Evolutionary conservation across 768 basidiomycete genomes (phyloP), one percentile per base, ranked within the genome.

Genomic region (Rhizopogon vinicolor): DNA sequence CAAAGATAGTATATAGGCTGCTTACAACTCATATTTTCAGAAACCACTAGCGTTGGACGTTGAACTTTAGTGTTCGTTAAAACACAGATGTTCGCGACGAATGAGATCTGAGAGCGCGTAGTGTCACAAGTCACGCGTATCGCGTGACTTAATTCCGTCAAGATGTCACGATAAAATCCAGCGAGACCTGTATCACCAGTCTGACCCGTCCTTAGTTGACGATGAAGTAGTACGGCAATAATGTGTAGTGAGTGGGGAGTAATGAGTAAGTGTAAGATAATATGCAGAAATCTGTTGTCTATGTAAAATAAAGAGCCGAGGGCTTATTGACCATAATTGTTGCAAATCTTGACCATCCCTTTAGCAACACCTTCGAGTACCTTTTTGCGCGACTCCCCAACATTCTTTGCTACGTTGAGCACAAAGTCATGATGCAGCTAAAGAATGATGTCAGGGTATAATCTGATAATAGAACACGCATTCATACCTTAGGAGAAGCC

Each of bases 341-440:
- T 68, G 62, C 72, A 74, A 44, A 87, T 67, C 49, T 81, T 82
- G n/a, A 68, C 62, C 53, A 88, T 75, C 16, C 91, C 89, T 64
- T 86, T 90, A 29, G 82, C 84, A 41, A 85, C 73, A 28, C 89
- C 89, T 53, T 89, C 88, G 19, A 84, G 68, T 7, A 86, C 80
- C 68, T 84, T 88, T 67, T 81, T 88, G 41, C 86, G 83, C 3
- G 89, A 73, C 28, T 93, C 89, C 6, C 76, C 79, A 40, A 87
- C 69, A 62, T 75, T 87, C 73, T 87, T 89, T 12, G 80, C 81
- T 28, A 86, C 68, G 19, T 75, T 75, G 54, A 81, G 67, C 44
- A 84, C 74, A 60, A 85, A 86, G 54, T 89, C 88, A 31, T 80
- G 77, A 56, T 84, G 81, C 45, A 89, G 74, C 86, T 89, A 57